Evolutionary conservation across 306 rosid genomes (phyloP).

Genomic region (Inga oerstediana): DNA sequence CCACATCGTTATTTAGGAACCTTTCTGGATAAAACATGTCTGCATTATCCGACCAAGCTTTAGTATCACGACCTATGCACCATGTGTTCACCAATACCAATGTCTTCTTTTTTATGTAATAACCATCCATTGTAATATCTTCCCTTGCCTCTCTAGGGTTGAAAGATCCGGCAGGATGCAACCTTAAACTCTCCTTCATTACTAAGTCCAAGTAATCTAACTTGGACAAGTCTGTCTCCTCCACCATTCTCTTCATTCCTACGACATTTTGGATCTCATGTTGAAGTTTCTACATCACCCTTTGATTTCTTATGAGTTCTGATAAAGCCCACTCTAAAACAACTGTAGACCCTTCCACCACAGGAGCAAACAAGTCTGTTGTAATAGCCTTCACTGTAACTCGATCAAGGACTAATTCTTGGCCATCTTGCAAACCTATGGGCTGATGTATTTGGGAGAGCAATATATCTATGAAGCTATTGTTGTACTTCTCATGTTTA

Average conservation of each 20-base stretch:
- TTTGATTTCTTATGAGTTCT: slow-evolving; percentile 32
- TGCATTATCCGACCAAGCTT: slow-evolving; percentile 20
- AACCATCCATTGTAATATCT: slow-evolving; percentile 22
- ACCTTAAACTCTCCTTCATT: no score
- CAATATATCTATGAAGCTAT: slow-evolving; percentile 18
- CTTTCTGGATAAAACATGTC: slow-evolving; percentile 32
- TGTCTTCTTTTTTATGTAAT: slow-evolving; percentile 18
- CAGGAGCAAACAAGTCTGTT: slow-evolving; percentile 21
- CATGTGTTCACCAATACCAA: slow-evolving; percentile 19
- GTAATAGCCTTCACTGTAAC: slow-evolving; percentile 32
- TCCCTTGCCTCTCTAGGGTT: slow-evolving; percentile 24
- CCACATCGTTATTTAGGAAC: neutral
- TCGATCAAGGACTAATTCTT: slow-evolving; percentile 2
- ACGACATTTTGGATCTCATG: no score
- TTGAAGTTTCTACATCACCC: slow-evolving; percentile 31
- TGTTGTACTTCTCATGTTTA: neutral
- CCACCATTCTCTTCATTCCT: no score
- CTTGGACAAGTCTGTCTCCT: no score
- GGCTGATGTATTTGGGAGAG: slow-evolving; percentile 17
- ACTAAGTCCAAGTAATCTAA: no score
- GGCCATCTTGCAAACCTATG: neutral
- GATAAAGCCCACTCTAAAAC: slow-evolving; percentile 31
- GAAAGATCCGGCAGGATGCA: neutral
- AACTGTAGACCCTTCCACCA: neutral
- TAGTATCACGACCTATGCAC: slow-evolving; percentile 33